Evolutionary conservation across 345 rosid genomes (phyloP).

Genomic region (Adansonia digitata): DNA sequence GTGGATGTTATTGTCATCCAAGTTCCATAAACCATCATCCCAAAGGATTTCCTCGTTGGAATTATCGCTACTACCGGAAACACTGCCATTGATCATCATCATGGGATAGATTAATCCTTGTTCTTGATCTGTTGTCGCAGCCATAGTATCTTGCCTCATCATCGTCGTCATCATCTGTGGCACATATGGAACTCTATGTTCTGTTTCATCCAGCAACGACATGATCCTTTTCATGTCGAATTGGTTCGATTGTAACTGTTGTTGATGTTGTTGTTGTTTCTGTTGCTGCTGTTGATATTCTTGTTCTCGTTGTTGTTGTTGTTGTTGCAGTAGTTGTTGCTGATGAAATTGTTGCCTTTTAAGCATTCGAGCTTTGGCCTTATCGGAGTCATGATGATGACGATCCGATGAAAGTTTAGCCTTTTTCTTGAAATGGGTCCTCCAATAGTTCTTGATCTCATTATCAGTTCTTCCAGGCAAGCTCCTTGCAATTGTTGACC

Average conservation of each 20-base stretch:
- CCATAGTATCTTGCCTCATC: slow-evolving; percentile 28
- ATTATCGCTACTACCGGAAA: slow-evolving; percentile 26
- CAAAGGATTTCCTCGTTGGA: slow-evolving; percentile 45
- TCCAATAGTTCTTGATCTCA: slow-evolving; percentile 89
- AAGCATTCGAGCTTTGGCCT: slow-evolving; percentile 49
- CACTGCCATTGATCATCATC: slow-evolving; percentile 22
- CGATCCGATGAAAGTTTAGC: slow-evolving; percentile 41
- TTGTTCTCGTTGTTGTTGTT: slow-evolving; percentile 17
- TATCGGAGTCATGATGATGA: slow-evolving; percentile 36
- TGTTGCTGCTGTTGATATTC: slow-evolving; percentile 1
- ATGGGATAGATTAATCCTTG: slow-evolving; percentile 20
- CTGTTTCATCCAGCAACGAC: slow-evolving; percentile 50
- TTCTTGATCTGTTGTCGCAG: slow-evolving; percentile 20
- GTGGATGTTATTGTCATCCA: slow-evolving; percentile 48
- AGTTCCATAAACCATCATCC: slow-evolving; percentile 70
- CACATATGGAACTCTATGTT: slow-evolving; percentile 29
- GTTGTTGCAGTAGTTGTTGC: slow-evolving; percentile 44
- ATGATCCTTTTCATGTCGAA: slow-evolving; percentile 53
- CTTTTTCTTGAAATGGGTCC: slow-evolving; percentile 94
- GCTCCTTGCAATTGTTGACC: slow-evolving; percentile 93
- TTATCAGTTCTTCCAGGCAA: slow-evolving; percentile 93
- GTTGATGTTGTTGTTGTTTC: slow-evolving; percentile 33
- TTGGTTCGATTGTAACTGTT: slow-evolving; percentile 44
- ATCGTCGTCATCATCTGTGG: slow-evolving; percentile 29
- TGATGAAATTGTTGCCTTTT: slow-evolving; percentile 74